Evolutionary conservation across 2,329 filamentous ascomycete species (phyloP).

Genomic region (Septoria petroselini): DNA sequence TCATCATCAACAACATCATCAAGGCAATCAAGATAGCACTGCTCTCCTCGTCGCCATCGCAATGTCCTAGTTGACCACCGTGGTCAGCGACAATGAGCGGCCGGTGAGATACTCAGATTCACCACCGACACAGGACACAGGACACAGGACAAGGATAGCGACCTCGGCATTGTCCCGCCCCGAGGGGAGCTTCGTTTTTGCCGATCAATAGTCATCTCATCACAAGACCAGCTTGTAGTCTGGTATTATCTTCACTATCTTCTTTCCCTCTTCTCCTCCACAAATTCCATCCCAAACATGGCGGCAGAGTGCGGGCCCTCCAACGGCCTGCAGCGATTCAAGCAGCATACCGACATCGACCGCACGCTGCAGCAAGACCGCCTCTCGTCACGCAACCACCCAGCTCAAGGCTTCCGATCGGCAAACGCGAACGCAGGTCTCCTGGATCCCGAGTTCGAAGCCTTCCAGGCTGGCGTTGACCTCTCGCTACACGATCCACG

Average conservation of each 20-base stretch:
- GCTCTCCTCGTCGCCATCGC: too few species aligned
- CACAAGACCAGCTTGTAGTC: too few species aligned
- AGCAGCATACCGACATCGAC: slow-evolving; percentile 66
- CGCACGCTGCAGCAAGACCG: slow-evolving; percentile 72
- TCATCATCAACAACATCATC: too few species aligned
- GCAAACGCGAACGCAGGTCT: slow-evolving; percentile 52
- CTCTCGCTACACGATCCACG: slow-evolving; percentile 42
- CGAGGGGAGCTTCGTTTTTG: too few species aligned
- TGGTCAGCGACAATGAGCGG: too few species aligned
- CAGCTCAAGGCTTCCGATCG: slow-evolving; percentile 60
- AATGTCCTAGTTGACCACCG: too few species aligned
- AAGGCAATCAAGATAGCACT: too few species aligned
- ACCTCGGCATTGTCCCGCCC: too few species aligned
- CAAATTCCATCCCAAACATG: slow-evolving; percentile 47
- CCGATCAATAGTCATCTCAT: too few species aligned
- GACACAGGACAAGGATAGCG: too few species aligned
- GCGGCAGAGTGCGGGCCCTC: slow-evolving; percentile 71
- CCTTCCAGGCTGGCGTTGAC: slow-evolving; percentile 58
- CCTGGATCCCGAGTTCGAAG: slow-evolving; percentile 65
- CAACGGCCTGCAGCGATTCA: slow-evolving; percentile 70
- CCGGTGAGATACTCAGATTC: too few species aligned
- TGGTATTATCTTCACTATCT: background rate
- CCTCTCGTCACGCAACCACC: slow-evolving; percentile 50
- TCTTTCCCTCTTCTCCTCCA: background rate
- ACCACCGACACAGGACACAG: too few species aligned